phyloP scores from a whole-genome alignment of 306 rosid species.

The Inga leiocalycina region DNA sequence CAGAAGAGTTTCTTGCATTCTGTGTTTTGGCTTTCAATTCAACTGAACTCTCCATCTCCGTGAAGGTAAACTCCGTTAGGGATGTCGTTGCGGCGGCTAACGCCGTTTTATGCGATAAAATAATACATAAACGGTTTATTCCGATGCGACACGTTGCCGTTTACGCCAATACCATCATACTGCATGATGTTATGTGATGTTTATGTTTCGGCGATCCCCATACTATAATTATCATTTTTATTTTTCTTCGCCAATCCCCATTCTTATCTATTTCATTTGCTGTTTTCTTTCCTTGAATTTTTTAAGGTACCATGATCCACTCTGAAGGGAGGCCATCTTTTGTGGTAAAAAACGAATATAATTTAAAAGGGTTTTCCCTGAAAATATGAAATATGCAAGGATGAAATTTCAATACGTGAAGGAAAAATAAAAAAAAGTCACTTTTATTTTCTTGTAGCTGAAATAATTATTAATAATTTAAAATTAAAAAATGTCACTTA shows the following conservation, averaged over 20 bases:
- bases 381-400: too few relatives aligned
- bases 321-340: background rate
- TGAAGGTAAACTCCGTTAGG: conserved; percentile 49
- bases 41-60: conserved; percentile 47
- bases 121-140: conserved; percentile 28
- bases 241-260: background rate
- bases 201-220: conserved; percentile 15
- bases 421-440: too few relatives aligned
- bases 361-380: too few relatives aligned
- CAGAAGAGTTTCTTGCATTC: conserved; percentile 43
- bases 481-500: too few relatives aligned
- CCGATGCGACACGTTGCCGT: conserved; percentile 39
- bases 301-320: background rate
- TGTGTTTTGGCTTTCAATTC: conserved; percentile 31
- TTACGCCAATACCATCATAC: background rate
- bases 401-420: too few relatives aligned
- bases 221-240: background rate
- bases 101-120: conserved; percentile 39
- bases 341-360: too few relatives aligned
- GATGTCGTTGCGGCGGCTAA: conserved; percentile 68
- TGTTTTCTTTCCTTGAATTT: background rate
- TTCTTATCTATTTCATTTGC: background rate
- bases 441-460: background rate
- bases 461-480: too few relatives aligned
- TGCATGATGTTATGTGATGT: background rate